Percentiles rank a stretch among this genome's conserved stretches.
Evolutionary conservation across 129 eudicot species (phyloP).

Genomic region (Artemisia argyi): DNA sequence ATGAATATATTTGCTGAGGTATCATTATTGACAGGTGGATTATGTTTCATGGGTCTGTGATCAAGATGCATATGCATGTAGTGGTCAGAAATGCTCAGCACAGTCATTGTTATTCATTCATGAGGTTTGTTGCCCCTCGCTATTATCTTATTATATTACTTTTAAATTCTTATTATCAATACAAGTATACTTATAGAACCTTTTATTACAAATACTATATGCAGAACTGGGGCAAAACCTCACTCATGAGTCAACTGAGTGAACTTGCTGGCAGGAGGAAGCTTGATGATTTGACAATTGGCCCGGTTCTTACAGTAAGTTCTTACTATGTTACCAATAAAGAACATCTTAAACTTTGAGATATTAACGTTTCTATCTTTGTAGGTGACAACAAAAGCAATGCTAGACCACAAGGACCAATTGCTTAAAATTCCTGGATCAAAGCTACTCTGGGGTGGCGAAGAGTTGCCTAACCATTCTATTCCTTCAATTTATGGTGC

Average conservation of each 20-base stretch:
- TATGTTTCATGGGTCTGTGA: constrained; percentile 98
- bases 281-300: constrained; percentile 78
- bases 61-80: constrained; percentile 97
- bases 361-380: not conserved
- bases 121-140: constrained; percentile 48
- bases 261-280: constrained; percentile 80
- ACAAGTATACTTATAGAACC: not conserved
- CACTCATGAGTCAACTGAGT: constrained; percentile 52
- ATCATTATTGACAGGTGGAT: constrained; percentile 58
- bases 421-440: constrained; percentile 81
- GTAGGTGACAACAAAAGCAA: constrained; percentile 79
- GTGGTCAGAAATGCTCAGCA: constrained; percentile 95
- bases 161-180: not conserved
- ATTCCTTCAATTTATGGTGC: constrained; percentile 85
- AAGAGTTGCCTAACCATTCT: constrained; percentile 70
- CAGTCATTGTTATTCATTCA: constrained; percentile 84
- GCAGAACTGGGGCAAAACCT: constrained; percentile 79
- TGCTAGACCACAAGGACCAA: constrained; percentile 67
- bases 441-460: constrained; percentile 79
- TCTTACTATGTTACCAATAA: not conserved
- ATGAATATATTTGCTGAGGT: not conserved
- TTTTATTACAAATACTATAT: not conserved
- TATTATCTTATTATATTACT: too few relatives aligned
- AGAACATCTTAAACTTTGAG: not conserved
- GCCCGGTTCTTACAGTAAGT: constrained; percentile 88